Evolutionary conservation across 2,329 filamentous ascomycete genomes (phyloP).

Genomic region (Fusarium xyrophilum): DNA sequence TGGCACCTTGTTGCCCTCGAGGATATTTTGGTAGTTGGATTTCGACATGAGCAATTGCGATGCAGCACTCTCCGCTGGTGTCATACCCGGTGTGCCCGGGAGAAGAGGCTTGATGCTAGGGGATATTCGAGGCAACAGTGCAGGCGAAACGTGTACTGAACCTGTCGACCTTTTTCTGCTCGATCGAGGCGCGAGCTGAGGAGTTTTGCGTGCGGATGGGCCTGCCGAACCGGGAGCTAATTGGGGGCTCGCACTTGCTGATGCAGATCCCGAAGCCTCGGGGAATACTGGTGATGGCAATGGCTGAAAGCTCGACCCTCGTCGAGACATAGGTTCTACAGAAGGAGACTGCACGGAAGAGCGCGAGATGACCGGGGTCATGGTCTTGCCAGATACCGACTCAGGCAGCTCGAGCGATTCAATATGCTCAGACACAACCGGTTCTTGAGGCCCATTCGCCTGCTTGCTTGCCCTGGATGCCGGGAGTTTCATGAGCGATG

Average conservation of each 20-base stretch:
- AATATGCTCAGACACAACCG: slow-evolving; percentile 59
- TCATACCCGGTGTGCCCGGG: slow-evolving; percentile 62
- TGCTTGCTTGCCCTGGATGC: slow-evolving; percentile 59
- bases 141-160: slow-evolving; percentile 83
- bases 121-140: slow-evolving; percentile 86
- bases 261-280: slow-evolving; percentile 51
- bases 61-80: slow-evolving; percentile 64
- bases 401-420: slow-evolving; percentile 75
- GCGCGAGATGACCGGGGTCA: slow-evolving; percentile 51
- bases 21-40: slow-evolving; percentile 96
- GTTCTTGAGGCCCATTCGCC: slow-evolving; percentile 51
- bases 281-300: slow-evolving; percentile 57
- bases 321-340: slow-evolving; percentile 52
- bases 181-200: slow-evolving; percentile 62
- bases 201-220: slow-evolving; percentile 59
- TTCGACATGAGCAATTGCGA: slow-evolving; percentile 87
- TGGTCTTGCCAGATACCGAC: slow-evolving; percentile 54
- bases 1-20: slow-evolving; percentile 90
- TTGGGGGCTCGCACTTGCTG: slow-evolving; percentile 72
- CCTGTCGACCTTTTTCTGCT: slow-evolving; percentile 76
- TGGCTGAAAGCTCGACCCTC: slow-evolving; percentile 58
- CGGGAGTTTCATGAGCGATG: slow-evolving; percentile 82
- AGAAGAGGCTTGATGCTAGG: slow-evolving; percentile 93
- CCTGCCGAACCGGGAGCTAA: slow-evolving; percentile 59
- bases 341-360: slow-evolving; percentile 48